Conservation (phyloP, 768 basidiomycete genomes). For the Tulasnella sp. region DNA sequence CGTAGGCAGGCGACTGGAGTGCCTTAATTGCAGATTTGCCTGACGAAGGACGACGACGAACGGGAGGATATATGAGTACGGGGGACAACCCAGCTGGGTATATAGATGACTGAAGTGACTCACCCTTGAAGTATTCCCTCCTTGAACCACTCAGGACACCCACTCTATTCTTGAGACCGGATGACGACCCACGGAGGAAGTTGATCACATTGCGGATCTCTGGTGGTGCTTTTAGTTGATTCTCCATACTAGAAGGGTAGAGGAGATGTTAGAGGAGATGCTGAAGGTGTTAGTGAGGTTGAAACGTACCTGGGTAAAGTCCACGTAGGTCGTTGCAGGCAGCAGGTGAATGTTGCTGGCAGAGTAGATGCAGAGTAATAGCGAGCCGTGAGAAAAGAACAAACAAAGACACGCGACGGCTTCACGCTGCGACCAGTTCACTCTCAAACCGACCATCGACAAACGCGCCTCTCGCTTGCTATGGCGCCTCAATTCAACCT, state of each 20-base stretch:
- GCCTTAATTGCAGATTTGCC: constrained; percentile 92
- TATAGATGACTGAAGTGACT: constrained; percentile 17
- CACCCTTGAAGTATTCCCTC: constrained; percentile 97
- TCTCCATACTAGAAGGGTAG: constrained; percentile 34
- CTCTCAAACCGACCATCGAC: neutral
- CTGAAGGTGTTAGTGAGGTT: neutral
- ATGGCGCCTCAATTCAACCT: constrained; percentile 19
- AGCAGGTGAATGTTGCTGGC: neutral
- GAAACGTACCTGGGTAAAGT: neutral
- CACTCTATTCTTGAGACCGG: constrained; percentile 78
- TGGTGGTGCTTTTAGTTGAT: constrained; percentile 67
- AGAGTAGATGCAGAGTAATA: neutral
- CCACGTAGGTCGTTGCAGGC: neutral
- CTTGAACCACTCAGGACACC: constrained; percentile 92
- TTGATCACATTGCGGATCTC: constrained; percentile 74
- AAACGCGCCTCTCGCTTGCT: neutral
- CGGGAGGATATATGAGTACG: neutral
- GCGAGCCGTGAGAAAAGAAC: neutral
- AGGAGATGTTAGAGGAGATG: neutral
- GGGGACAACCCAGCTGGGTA: neutral
- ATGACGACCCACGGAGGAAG: constrained; percentile 74
- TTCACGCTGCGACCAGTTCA: neutral
- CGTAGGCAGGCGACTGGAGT: constrained; percentile 82
- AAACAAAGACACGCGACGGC: neutral
- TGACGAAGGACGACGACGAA: constrained; percentile 24